phyloP scores from a whole-genome alignment of 306 rosid genomes.

The Sophora flavescens region DNA sequence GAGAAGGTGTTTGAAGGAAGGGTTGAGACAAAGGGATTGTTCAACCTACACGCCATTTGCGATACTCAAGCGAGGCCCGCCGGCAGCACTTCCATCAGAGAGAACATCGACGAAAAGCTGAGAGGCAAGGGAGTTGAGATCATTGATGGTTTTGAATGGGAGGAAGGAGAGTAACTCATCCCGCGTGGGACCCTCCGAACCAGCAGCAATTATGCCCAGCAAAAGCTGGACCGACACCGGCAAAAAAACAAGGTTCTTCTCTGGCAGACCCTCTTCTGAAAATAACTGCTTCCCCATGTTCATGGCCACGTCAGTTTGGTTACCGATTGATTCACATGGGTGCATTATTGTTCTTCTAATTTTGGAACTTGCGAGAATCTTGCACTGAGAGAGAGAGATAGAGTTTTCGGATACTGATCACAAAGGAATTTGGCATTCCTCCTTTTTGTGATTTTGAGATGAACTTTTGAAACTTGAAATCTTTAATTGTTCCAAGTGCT shows the following conservation, averaged over 20 bases:
- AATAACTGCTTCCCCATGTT: slow-evolving; percentile 61
- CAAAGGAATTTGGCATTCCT: too few relatives aligned
- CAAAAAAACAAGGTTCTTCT: slow-evolving; percentile 70
- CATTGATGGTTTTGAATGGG: slow-evolving; percentile 61
- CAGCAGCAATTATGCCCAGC: slow-evolving; percentile 75
- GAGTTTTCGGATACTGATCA: too few relatives aligned
- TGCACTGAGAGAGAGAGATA: too few relatives aligned
- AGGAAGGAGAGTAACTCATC: slow-evolving; percentile 82
- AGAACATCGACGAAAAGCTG: slow-evolving; percentile 63
- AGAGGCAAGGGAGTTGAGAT: slow-evolving; percentile 70
- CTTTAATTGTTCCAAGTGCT: too few relatives aligned
- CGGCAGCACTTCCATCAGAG: slow-evolving; percentile 64
- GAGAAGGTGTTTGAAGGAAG: slow-evolving; percentile 73
- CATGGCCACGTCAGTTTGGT: slow-evolving; percentile 64
- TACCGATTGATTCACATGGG: slow-evolving; percentile 56
- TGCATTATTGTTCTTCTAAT: slow-evolving; percentile 54
- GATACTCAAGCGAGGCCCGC: slow-evolving; percentile 77
- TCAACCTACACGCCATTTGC: slow-evolving; percentile 77
- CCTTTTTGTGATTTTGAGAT: too few relatives aligned
- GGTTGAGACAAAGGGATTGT: slow-evolving; percentile 60
- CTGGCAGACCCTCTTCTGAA: slow-evolving; percentile 38
- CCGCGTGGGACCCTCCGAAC: slow-evolving; percentile 74
- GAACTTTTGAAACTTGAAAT: too few relatives aligned
- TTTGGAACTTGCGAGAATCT: background rate
- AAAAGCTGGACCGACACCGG: slow-evolving; percentile 76